Evolutionary conservation across 1,284 basidiomycete species (phyloP), one percentile per base, ranked within the genome.

Genomic region (Trichosporon ovoides): DNA sequence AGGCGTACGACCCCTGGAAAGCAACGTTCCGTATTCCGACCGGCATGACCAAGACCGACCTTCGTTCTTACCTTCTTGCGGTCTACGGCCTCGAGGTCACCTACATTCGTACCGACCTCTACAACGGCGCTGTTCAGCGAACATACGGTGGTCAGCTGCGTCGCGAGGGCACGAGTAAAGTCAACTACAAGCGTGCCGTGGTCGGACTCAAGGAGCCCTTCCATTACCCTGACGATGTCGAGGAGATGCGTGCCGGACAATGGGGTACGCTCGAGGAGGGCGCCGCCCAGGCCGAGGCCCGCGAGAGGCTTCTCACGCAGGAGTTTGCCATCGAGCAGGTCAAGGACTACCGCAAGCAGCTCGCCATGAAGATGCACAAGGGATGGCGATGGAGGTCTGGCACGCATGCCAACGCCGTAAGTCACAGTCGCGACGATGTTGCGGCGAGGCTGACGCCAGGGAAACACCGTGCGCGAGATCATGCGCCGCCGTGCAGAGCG

Each of bases 21-120:
- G 93, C 93, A 7, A 97, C 94, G 1, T 96, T 97, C 81, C 88
- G 91, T 58, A 83, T 96, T 40, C 80, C 81, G 1, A 86, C 85
- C 59, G 85, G 84, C 54, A 82, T 95, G 78, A 95, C 91, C 57
- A 97, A 97, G 79, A 90, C 87, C 62, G 91, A 93, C 77, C 80
- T 97, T 34, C 86, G 91, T 49, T 88, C 88, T 3, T 95, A 96
- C 76, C 84, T 97, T 31, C 78, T 79, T 36, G 82, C 90, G 28
- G 84, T 88, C 43, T 97, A 97, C 71, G 89, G 89, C 63, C 86
- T 96, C 38, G 81, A 86, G 68, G 87, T 87, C 56, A 96, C 93
- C 9, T 97, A 94, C 77, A 91, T 95, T 64, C 89, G 92, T 38
- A 96, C 93, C 16, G 89, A 89, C 80, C 89, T 91, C 78, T 92